A percentile compares a stretch with the other conserved stretches of the same genome.
phyloP scores from a whole-genome alignment of 176 grass and related monocot genomes.

The Hordeum vulgare region MorexV3_pseudomolecules_assembly NC_058523.1:396966459-396966958 shows the following conservation, averaged over 20 bases:
- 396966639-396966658: constrained; percentile 58
- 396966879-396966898: too few species aligned
- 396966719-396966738: neutral
- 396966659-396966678: neutral
- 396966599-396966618: constrained; percentile 97
- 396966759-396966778: neutral
- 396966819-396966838: too few species aligned
- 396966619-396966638: constrained; percentile 83
- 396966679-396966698: neutral
- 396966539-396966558: constrained; percentile 81
- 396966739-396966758: neutral
- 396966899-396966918: too few species aligned
- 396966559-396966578: constrained; percentile 92
- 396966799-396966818: neutral
- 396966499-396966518: constrained; percentile 45
- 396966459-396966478: neutral
- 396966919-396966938: neutral
- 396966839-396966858: too few species aligned
- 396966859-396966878: too few species aligned
- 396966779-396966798: neutral
- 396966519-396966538: constrained; percentile 95
- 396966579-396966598: constrained; percentile 81
- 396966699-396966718: neutral
- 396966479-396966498: constrained; percentile 20
- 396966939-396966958: neutral